A percentile compares a stretch with the other conserved stretches of the same genome.
These are phyloP conservation scores for Yarrowia phangngaensis DNA, from an alignment of 805 yeast genomes.

Conservation along the genomic window DNA sequence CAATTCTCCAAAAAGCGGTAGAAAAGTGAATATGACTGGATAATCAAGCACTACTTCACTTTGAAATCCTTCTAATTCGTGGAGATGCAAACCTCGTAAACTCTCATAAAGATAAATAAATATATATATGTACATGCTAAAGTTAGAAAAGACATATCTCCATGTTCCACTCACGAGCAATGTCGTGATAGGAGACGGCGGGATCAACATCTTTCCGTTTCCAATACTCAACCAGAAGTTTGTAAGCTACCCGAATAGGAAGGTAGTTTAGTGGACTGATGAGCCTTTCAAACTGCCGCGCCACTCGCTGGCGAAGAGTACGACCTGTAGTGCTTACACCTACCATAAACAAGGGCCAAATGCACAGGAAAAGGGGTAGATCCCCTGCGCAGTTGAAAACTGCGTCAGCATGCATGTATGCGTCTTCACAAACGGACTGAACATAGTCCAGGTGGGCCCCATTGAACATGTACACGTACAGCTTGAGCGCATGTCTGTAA, in stretches of 20 bases:
- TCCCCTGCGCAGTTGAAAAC: conserved; percentile 21
- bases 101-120: no score
- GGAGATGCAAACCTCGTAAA: no score
- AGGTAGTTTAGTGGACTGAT: conserved; percentile 12
- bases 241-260: conserved; percentile 17
- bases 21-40: no score
- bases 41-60: no score
- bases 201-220: conserved; percentile 6
- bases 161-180: conserved; percentile 25
- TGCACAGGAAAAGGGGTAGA: conserved; percentile 17
- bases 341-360: conserved; percentile 21
- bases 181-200: conserved; percentile 8
- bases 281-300: conserved; percentile 21
- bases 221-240: conserved; percentile 16
- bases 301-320: conserved; percentile 1
- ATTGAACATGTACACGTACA: conserved; percentile 21
- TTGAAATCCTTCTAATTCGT: no score
- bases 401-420: conserved; percentile 24
- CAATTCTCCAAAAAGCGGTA: no score
- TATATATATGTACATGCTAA: no score
- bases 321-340: conserved; percentile 4
- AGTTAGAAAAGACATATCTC: conserved; percentile 18
- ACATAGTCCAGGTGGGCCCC: conserved; percentile 5
- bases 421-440: conserved; percentile 13
- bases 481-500: conserved; percentile 10